Evolutionary conservation across 768 basidiomycete species (phyloP).

Genomic region (Suillus discolor): DNA sequence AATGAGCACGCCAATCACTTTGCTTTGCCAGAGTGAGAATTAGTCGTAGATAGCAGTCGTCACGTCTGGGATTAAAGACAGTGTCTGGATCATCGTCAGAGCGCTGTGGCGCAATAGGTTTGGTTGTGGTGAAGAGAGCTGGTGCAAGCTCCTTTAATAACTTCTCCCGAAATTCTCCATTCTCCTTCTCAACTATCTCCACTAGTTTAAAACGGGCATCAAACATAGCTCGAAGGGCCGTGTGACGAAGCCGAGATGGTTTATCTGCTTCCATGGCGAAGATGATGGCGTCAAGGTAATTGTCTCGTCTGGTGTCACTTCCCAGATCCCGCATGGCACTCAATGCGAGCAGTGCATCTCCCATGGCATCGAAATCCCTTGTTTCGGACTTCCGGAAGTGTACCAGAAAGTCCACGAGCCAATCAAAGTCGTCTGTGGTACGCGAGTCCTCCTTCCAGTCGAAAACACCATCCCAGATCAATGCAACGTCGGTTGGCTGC

Average conservation of each 20-base stretch:
- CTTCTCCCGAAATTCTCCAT: background rate
- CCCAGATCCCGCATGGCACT: slow-evolving; percentile 6
- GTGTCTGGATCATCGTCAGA: background rate
- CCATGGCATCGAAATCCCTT: slow-evolving; percentile 7
- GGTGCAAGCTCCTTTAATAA: background rate
- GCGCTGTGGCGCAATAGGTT: background rate
- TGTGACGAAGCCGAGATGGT: slow-evolving; percentile 7
- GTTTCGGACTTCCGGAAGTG: background rate
- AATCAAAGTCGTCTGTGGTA: background rate
- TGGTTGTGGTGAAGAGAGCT: background rate
- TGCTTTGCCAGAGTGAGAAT: background rate
- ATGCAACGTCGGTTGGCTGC: background rate
- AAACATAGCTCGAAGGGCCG: slow-evolving; percentile 10
- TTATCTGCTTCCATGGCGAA: slow-evolving; percentile 8
- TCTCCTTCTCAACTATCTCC: background rate
- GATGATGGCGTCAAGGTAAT: slow-evolving; percentile 5
- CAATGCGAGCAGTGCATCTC: slow-evolving; percentile 11
- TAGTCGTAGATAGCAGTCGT: background rate
- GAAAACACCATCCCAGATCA: slow-evolving; percentile 3
- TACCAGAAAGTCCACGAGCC: slow-evolving; percentile 11
- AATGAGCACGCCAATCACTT: background rate
- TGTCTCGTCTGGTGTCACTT: background rate
- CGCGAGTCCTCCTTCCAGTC: background rate
- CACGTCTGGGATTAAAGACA: background rate
- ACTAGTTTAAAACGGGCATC: background rate